Base-by-base conservation (phyloP, 306 rosid species). In the Cucurbita pepo region DNA sequence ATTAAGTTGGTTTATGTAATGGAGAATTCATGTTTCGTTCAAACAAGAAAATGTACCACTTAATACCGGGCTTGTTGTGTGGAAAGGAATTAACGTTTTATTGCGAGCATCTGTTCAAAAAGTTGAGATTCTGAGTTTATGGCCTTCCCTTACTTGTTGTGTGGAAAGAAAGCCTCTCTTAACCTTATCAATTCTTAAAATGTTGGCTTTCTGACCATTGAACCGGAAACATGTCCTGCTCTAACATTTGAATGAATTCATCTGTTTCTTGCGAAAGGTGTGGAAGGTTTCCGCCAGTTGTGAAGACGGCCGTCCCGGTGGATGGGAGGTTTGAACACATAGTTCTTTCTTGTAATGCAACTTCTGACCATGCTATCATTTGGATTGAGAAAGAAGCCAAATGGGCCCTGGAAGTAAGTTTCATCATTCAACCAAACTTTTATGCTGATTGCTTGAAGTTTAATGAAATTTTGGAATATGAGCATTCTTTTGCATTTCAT, bases 291-390 rank as follows among this genome's bases (percentile, higher is more conserved):
- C 92, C 95, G 10, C 97, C 97, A 4, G 90, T 88, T 38, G 97
- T 92, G 69, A 85, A 80, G 84, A 92, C 96, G 72, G 96, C 92
- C 15, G 97, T 92, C 75, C 97, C 97, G 0, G 97, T 92, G 6
- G 97, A 92, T 72, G 97, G 97, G 80, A 80, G 97, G 75, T 92
- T 92, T 71, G 97, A 92, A 79, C 97, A 90, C 81, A 83, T 92
- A 55, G 95, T 92, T 72, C 95, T 92, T 76, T 92, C 96, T 40
- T 92, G 96, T 72, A 92, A 92, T 73, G 97, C 97, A 62, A 90
- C 92, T 45, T 88, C 96, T 16, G 97, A 92, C 78, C 97, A 92
- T 79, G 95, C 96, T 70, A 88, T 92, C 81, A 77, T 92, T 77
- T 92, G 96, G 95, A 90, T 92, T 63, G 96, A 88, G 84, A 88